These are phyloP conservation scores for Ganoderma boninense DNA, from an alignment of 1,284 basidiomycete species.

Conservation along the genomic window DNA sequence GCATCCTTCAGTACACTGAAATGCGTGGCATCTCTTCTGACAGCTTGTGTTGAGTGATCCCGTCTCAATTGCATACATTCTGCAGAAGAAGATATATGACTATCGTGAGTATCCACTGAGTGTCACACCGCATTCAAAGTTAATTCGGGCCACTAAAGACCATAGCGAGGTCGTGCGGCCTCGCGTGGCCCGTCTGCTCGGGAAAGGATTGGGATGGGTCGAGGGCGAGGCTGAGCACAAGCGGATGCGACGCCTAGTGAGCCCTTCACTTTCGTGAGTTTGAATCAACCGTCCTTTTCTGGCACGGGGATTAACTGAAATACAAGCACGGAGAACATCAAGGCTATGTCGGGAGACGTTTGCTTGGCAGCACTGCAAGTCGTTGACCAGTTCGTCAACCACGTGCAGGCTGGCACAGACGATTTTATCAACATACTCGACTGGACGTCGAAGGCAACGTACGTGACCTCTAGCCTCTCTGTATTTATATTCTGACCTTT, in stretches of 20 bases:
- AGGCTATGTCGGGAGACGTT: constrained; percentile 24
- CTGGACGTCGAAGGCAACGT: constrained; percentile 34
- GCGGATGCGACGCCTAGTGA: constrained; percentile 39
- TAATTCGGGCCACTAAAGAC: constrained; percentile 11
- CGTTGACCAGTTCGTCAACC: constrained; percentile 10
- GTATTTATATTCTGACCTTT: background rate
- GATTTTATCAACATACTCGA: constrained; percentile 30
- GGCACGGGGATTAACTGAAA: background rate
- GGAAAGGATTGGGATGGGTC: constrained; percentile 43
- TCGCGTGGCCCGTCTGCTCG: constrained; percentile 42
- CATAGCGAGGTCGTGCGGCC: constrained; percentile 42
- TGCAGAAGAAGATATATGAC: constrained; percentile 37
- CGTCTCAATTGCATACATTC: constrained; percentile 37
- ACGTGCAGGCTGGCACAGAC: constrained; percentile 3
- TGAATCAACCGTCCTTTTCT: fast-evolving
- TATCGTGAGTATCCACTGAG: constrained; percentile 38
- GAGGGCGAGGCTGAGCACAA: too few species aligned
- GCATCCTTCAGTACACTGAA: too few species aligned
- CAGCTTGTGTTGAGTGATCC: constrained; percentile 42
- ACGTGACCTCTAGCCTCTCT: background rate
- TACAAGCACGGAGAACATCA: constrained; percentile 23
- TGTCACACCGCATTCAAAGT: too few species aligned
- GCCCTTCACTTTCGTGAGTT: constrained; percentile 36
- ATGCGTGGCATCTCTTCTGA: background rate
- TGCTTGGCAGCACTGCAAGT: constrained; percentile 28